A percentile compares a stretch with the other conserved stretches of the same genome.
Evolutionary conservation across 306 rosid genomes (phyloP).

Genomic region (Oxytropis ochrocephala): DNA sequence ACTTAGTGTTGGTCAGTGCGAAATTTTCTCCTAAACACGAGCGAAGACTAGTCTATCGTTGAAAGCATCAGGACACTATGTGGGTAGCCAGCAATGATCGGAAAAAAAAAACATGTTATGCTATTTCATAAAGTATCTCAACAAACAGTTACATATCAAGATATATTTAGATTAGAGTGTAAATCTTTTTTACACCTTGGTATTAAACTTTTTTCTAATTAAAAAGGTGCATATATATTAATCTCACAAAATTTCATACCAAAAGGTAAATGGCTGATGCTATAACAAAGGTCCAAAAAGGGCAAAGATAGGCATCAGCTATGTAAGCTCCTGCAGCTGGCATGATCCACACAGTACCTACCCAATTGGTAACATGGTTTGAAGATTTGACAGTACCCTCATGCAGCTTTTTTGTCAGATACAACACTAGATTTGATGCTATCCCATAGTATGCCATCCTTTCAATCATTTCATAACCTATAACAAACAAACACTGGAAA

Average conservation of each 20-base stretch:
- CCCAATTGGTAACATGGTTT: constrained; percentile 72
- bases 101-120: too few relatives aligned
- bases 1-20: too few relatives aligned
- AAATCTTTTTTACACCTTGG: too few relatives aligned
- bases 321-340: constrained; percentile 60
- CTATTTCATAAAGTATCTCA: too few relatives aligned
- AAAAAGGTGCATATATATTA: too few relatives aligned
- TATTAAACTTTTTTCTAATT: too few relatives aligned
- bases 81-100: too few relatives aligned
- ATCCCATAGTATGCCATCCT: constrained; percentile 84
- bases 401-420: constrained; percentile 56
- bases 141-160: too few relatives aligned
- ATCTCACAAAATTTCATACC: constrained; percentile 23
- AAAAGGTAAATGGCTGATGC: constrained; percentile 51
- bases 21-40: too few relatives aligned
- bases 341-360: constrained; percentile 60
- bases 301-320: constrained; percentile 64
- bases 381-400: constrained; percentile 68
- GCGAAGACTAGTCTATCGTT: too few relatives aligned
- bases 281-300: constrained; percentile 55
- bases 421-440: constrained; percentile 54
- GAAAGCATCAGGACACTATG: too few relatives aligned
- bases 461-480: constrained; percentile 67
- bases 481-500: background rate
- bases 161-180: too few relatives aligned